These are phyloP conservation scores for Takashimella tepidaria DNA, from an alignment of 1,284 basidiomycete genomes.

Conservation along the genomic window DNA sequence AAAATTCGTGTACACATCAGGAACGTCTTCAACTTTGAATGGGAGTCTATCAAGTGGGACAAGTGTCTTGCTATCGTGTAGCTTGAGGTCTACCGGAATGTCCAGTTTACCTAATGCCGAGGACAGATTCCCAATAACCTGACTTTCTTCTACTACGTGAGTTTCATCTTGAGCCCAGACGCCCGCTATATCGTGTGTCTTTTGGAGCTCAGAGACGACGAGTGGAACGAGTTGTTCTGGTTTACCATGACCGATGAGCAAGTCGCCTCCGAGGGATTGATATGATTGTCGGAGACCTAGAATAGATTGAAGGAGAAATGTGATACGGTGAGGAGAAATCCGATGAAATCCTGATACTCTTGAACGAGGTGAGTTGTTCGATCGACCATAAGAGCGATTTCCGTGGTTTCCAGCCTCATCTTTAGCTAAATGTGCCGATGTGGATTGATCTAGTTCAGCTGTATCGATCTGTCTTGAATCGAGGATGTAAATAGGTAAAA, in stretches of 20 bases:
- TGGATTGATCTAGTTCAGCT: constrained; percentile 38
- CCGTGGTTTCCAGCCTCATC: constrained; percentile 21
- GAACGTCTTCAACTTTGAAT: constrained; percentile 46
- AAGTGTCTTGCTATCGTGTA: constrained; percentile 43
- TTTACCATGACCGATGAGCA: constrained; percentile 52
- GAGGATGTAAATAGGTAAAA: constrained; percentile 55
- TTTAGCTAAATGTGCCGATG: constrained; percentile 39
- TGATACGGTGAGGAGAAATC: constrained; percentile 47
- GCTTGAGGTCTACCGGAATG: constrained; percentile 17
- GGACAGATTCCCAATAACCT: background rate
- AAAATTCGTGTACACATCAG: constrained; percentile 53
- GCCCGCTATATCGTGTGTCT: constrained; percentile 47
- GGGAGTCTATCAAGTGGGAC: constrained; percentile 50
- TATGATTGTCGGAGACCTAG: constrained; percentile 51
- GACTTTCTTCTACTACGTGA: constrained; percentile 9
- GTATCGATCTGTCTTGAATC: constrained; percentile 54
- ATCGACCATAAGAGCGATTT: constrained; percentile 9
- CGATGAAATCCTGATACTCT: constrained; percentile 52
- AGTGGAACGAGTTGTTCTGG: constrained; percentile 48
- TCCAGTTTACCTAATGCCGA: background rate
- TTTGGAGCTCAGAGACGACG: constrained; percentile 44
- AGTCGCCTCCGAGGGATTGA: constrained; percentile 47
- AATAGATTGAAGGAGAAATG: constrained; percentile 52
- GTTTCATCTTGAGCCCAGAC: constrained; percentile 50
- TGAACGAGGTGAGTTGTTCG: constrained; percentile 30